Conservation (phyloP, 176 grass and related monocot genomes). For the Musa beccarii region DNA sequence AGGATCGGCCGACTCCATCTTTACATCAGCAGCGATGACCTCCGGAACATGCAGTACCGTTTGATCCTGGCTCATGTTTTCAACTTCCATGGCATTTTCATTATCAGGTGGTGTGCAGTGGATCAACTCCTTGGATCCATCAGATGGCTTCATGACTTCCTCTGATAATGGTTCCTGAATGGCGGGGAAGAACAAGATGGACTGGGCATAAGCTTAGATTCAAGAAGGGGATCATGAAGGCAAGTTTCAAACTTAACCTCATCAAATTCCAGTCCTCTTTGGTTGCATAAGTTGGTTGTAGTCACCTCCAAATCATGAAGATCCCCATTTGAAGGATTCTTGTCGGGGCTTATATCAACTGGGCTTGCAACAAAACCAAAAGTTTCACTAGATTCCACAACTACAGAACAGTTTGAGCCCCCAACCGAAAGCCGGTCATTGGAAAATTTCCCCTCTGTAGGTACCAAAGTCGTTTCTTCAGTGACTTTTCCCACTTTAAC, state of each 20-base stretch:
- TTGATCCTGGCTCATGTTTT: background rate
- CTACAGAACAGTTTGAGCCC: slow-evolving; percentile 7
- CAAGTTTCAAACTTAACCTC: slow-evolving; percentile 22
- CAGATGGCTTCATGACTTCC: slow-evolving; percentile 9
- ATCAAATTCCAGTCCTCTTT: slow-evolving; percentile 1
- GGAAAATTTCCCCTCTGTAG: background rate
- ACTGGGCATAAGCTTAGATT: slow-evolving; percentile 21
- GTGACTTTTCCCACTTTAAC: background rate
- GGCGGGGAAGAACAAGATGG: slow-evolving; percentile 26
- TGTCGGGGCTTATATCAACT: slow-evolving; percentile 21
- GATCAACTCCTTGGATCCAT: too few relatives aligned
- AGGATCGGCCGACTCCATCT: background rate
- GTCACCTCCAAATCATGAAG: slow-evolving; percentile 16
- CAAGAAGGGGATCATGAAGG: slow-evolving; percentile 25
- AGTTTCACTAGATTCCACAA: slow-evolving; percentile 21
- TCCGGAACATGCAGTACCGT: background rate
- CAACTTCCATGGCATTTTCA: background rate
- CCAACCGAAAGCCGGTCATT: background rate
- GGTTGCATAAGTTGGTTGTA: slow-evolving; percentile 1
- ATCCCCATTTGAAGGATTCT: slow-evolving; percentile 14
- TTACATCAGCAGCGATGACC: too few relatives aligned
- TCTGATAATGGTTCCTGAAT: slow-evolving; percentile 33
- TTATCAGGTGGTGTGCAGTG: background rate
- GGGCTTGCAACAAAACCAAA: slow-evolving; percentile 22
- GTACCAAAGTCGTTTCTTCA: background rate